Percentiles rank a stretch among this genome's conserved stretches.
phyloP scores from a whole-genome alignment of 2,329 filamentous ascomycete genomes.

The Cladorrhinum sp. region DNA sequence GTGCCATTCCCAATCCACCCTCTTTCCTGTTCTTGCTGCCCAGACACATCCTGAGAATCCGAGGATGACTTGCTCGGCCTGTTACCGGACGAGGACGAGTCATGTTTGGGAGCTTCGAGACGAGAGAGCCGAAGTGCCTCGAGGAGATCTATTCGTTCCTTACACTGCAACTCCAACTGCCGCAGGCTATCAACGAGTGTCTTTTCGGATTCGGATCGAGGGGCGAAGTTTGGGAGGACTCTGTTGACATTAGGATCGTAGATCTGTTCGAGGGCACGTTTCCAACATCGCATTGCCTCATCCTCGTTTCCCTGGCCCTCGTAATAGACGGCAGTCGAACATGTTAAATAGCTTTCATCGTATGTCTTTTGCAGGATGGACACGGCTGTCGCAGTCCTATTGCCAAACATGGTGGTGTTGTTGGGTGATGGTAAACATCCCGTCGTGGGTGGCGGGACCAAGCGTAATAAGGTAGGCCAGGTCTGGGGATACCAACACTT shows the following conservation, averaged over 20 bases:
- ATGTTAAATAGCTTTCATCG: slow-evolving; percentile 92
- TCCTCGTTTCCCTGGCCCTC: slow-evolving; percentile 91
- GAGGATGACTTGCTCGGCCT: slow-evolving; percentile 23
- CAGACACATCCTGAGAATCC: slow-evolving; percentile 22
- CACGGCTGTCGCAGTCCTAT: slow-evolving; percentile 44
- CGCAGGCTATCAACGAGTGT: slow-evolving; percentile 77
- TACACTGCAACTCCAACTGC: slow-evolving; percentile 85
- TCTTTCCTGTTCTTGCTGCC: slow-evolving; percentile 29
- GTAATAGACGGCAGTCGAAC: slow-evolving; percentile 94
- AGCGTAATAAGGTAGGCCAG: too few relatives aligned
- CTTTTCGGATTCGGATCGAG: slow-evolving; percentile 78
- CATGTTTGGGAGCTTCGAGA: slow-evolving; percentile 35
- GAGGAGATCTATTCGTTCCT: slow-evolving; percentile 85
- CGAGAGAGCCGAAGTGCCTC: slow-evolving; percentile 73
- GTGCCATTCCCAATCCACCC: slow-evolving; percentile 78
- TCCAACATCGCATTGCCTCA: slow-evolving; percentile 90
- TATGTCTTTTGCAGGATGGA: slow-evolving; percentile 93
- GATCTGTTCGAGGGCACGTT: slow-evolving; percentile 81
- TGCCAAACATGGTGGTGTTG: slow-evolving; percentile 49
- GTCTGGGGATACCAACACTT: too few relatives aligned
- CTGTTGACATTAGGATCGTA: slow-evolving; percentile 79
- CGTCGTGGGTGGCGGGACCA: slow-evolving; percentile 2
- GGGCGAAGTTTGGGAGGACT: slow-evolving; percentile 64
- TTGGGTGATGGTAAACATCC: slow-evolving; percentile 17
- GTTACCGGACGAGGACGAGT: slow-evolving; percentile 23